Conservation (phyloP, 495 filamentous ascomycete species). For the Hypoxylon rickii region DNA sequence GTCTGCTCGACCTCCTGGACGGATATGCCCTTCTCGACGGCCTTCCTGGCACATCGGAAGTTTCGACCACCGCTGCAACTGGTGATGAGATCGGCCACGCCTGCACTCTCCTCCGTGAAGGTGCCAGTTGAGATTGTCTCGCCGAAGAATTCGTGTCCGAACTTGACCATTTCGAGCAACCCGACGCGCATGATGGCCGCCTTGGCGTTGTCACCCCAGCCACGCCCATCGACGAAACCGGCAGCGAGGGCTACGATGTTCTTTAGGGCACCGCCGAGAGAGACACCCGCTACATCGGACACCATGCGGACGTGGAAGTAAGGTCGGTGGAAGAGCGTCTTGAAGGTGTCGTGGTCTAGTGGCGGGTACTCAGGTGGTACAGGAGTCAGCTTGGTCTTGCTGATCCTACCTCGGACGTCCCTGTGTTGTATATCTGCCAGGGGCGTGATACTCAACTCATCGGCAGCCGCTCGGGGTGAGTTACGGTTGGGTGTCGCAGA, state of each 20-base stretch:
- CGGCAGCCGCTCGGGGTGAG: constrained; percentile 47
- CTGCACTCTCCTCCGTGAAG: constrained; percentile 94
- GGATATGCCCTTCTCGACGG: constrained; percentile 73
- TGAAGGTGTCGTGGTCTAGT: constrained; percentile 76
- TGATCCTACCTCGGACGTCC: constrained; percentile 63
- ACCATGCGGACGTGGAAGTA: constrained; percentile 97
- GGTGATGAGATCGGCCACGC: constrained; percentile 95
- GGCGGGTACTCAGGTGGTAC: constrained; percentile 80
- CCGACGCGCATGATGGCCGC: constrained; percentile 96
- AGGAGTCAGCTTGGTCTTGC: constrained; percentile 68
- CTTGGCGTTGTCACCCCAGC: constrained; percentile 98
- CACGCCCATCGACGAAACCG: constrained; percentile 92
- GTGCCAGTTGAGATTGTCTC: constrained; percentile 77
- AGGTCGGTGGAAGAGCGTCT: constrained; percentile 88
- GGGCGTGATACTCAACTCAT: constrained; percentile 61
- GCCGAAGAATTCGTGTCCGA: constrained; percentile 89
- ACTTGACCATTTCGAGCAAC: constrained; percentile 91
- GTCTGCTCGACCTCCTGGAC: constrained; percentile 86
- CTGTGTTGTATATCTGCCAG: constrained; percentile 56
- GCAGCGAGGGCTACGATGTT: constrained; percentile 96
- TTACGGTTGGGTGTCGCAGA: constrained; percentile 55
- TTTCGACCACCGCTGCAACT: constrained; percentile 90
- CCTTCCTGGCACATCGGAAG: constrained; percentile 89
- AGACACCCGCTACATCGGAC: constrained; percentile 91
- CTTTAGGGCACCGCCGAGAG: constrained; percentile 93